phyloP scores from a whole-genome alignment of 805 yeast species.

The Candida vaughaniae region DNA sequence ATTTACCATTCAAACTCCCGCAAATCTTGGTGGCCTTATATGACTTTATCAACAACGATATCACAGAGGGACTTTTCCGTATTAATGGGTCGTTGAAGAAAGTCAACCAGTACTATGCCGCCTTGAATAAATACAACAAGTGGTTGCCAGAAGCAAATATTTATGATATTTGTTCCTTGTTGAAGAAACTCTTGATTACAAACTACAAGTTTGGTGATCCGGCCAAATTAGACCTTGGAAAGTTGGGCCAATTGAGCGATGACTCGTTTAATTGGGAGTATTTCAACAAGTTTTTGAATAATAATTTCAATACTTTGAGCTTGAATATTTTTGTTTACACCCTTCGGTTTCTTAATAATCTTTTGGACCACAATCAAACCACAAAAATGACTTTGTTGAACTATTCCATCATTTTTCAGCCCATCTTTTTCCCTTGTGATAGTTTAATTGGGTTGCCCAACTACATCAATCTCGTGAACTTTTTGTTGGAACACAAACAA shows the following conservation, averaged over 20 bases:
- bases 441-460: slow-evolving; percentile 15
- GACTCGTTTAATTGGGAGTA: slow-evolving; percentile 7
- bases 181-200: slow-evolving; percentile 21
- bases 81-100: slow-evolving; percentile 31
- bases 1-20: slow-evolving; percentile 16
- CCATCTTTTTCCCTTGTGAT: slow-evolving; percentile 23
- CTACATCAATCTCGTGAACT: slow-evolving; percentile 17
- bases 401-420: slow-evolving; percentile 32
- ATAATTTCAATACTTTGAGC: background rate
- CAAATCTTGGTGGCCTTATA: slow-evolving; percentile 21
- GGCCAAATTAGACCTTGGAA: slow-evolving; percentile 5
- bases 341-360: slow-evolving; percentile 14
- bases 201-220: slow-evolving; percentile 14
- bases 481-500: slow-evolving; percentile 17
- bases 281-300: slow-evolving; percentile 7
- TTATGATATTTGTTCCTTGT: slow-evolving; percentile 29
- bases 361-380: slow-evolving; percentile 16
- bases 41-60: slow-evolving; percentile 17
- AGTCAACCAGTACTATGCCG: slow-evolving; percentile 18
- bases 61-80: slow-evolving; percentile 30
- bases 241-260: background rate
- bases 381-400: slow-evolving; percentile 31
- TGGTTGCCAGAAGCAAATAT: slow-evolving; percentile 21
- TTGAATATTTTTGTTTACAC: slow-evolving; percentile 12
- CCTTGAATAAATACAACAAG: slow-evolving; percentile 13